A percentile compares a stretch with the other conserved stretches of the same genome.
Evolutionary conservation across 169 alveolate species (phyloP).

Genomic region (Plasmodium coatneyi): DNA sequence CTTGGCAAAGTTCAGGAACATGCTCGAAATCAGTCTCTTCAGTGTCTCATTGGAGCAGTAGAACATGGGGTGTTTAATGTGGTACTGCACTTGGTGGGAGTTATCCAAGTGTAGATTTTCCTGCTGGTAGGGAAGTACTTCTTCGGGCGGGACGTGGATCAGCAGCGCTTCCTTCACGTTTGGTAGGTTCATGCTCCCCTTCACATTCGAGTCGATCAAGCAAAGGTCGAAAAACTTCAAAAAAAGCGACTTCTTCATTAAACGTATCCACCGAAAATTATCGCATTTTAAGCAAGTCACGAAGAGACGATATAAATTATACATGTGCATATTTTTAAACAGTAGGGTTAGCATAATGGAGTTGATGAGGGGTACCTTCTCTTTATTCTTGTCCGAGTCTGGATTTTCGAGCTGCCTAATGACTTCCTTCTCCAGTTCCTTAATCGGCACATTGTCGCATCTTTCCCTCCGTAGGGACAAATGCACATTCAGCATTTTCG

Average conservation of each 20-base stretch:
- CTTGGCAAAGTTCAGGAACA: conserved; percentile 68
- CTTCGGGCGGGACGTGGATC: not conserved
- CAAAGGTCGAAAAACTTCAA: conserved; percentile 79
- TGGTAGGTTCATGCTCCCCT: conserved; percentile 33
- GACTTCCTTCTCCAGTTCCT: conserved; percentile 47
- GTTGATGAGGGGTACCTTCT: conserved; percentile 29
- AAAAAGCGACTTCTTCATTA: conserved; percentile 76
- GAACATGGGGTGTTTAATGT: conserved; percentile 67
- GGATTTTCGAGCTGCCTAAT: conserved; percentile 57
- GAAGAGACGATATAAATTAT: conserved; percentile 79
- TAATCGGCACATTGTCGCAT: conserved; percentile 16
- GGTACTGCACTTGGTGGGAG: conserved; percentile 8
- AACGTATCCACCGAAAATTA: conserved; percentile 77
- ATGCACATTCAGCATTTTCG: conserved; percentile 46
- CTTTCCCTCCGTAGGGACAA: conserved; percentile 44
- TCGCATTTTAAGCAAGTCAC: conserved; percentile 78
- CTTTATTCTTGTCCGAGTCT: conserved; percentile 66
- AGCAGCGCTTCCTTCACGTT: conserved; percentile 56
- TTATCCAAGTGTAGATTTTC: not conserved
- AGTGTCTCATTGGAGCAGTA: conserved; percentile 56
- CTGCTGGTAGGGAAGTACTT: not conserved
- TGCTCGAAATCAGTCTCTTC: conserved; percentile 17
- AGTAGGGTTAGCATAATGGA: conserved; percentile 71
- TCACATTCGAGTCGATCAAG: conserved; percentile 47
- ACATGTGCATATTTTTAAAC: conserved; percentile 76